Evolutionary conservation across 306 rosid species (phyloP), one percentile per base, ranked within the genome.

Genomic region (Alnus glutinosa): DNA sequence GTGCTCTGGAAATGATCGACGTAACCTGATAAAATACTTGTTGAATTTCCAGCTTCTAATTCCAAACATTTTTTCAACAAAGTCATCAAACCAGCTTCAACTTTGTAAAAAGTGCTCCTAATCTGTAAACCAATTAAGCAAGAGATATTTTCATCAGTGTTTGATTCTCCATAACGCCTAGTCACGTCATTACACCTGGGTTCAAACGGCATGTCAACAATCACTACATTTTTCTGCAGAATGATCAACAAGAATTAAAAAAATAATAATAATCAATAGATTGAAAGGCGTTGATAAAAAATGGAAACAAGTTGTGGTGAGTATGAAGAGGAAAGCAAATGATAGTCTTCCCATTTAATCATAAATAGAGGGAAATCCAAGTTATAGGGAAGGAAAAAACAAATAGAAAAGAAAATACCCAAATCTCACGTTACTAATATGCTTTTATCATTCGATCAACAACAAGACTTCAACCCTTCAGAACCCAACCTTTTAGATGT

Each of bases 1-100:
- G 86, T 80, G 90, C 96, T 78, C 78, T 94, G 92, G 62, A 89
- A 86, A 83, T 94, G 96, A 83, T 92, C 98, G 37, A 92, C 83
- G 77, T 86, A 89, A 50, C 93, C 80, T 7, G 90, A 83, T 81
- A 92, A 79, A 84, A 92, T 79, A 66, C 86, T 77, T 36, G 78
- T 77, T 1, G 91, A 79, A 74, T 88, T 82, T 50, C 77, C 83
- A 55, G 85, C 69, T 88, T 92, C 98, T 61, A 79, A 83, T 80
- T 92, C 93, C 88, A 92, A 86, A 87, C 96, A 89, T 10, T 79
- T 85, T 85, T 87, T 87, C 79, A 92, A 81, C 73, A 92, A 81
- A 42, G 83, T 44, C 88, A 92, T 92, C 82, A 94, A 71, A 55
- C 94, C 97, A 51, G 59, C 82, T 83, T 88, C 90, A 85, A 94